Percentiles rank a stretch among this genome's conserved stretches.
Conservation (phyloP, 345 rosid genomes). For the Excoecaria agallocha region DNA sequence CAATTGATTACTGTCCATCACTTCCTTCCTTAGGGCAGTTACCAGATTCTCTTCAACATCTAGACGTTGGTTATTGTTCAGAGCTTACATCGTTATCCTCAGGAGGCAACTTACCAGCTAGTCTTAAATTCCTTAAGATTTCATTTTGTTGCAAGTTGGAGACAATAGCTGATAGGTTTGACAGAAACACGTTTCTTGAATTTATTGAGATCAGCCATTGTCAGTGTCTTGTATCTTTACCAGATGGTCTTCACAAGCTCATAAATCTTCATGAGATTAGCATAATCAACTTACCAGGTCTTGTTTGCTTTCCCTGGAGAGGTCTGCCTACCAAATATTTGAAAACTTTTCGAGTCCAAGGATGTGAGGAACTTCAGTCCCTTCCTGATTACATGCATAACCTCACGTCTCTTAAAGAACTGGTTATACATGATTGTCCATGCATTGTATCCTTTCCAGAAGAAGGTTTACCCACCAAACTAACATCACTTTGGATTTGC, state of each 20-base stretch:
- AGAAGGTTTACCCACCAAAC: constrained; percentile 19
- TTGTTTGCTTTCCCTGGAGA: constrained; percentile 2
- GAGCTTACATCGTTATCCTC: neutral
- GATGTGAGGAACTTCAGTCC: constrained; percentile 13
- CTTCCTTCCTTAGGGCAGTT: constrained; percentile 14
- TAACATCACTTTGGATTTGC: constrained; percentile 7
- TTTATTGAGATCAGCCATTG: neutral
- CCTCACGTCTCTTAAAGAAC: constrained; percentile 13
- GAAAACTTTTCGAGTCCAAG: neutral
- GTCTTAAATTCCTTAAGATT: neutral
- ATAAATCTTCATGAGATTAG: neutral
- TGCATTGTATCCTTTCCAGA: constrained; percentile 15
- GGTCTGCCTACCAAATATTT: neutral
- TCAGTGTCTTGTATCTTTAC: constrained; percentile 7
- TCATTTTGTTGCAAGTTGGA: neutral
- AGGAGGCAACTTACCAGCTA: neutral
- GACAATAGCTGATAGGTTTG: constrained; percentile 5
- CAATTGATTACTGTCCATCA: constrained; percentile 11
- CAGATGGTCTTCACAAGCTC: constrained; percentile 12
- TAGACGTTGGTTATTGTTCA: constrained; percentile 4
- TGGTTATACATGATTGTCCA: constrained; percentile 6
- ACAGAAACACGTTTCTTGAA: constrained; percentile 10
- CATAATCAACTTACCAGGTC: neutral
- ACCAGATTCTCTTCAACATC: constrained; percentile 8
- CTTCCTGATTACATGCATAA: constrained; percentile 9